Percentiles rank a stretch among this genome's conserved stretches.
These are phyloP conservation scores for Prunus salicina DNA, from an alignment of 306 rosid species.

Conservation along the genomic window DNA sequence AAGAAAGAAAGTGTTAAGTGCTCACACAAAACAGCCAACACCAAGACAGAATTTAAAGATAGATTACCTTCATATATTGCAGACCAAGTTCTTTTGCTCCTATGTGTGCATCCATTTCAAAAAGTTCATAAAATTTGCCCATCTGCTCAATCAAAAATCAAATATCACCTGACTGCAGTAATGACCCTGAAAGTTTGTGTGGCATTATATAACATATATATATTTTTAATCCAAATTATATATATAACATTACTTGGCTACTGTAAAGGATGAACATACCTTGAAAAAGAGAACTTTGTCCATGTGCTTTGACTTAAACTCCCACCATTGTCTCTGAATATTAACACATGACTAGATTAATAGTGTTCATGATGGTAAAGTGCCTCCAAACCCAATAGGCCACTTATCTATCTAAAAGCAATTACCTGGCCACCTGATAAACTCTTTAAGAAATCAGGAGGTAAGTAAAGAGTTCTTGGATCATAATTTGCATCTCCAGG, in stretches of 20 bases:
- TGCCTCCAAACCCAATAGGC: constrained; percentile 6
- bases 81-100: constrained; percentile 83
- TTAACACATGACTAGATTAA: constrained; percentile 17
- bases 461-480: constrained; percentile 72
- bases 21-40: not conserved
- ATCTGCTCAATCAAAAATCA: constrained; percentile 51
- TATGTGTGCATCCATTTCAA: constrained; percentile 94
- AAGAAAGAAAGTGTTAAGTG: not conserved
- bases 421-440: constrained; percentile 82
- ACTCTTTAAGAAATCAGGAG: constrained; percentile 64
- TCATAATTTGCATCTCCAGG: constrained; percentile 79
- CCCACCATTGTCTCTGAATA: constrained; percentile 97
- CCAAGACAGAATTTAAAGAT: not conserved
- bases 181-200: constrained; percentile 2
- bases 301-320: constrained; percentile 93
- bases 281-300: constrained; percentile 93
- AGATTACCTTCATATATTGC: constrained; percentile 84
- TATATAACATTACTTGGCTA: constrained; percentile 13
- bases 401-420: not conserved
- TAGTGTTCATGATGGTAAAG: constrained; percentile 7
- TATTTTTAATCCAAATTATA: not conserved
- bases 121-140: constrained; percentile 96
- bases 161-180: constrained; percentile 19
- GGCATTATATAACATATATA: not conserved
- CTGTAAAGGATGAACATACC: constrained; percentile 37